Evolutionary conservation across 2,329 filamentous ascomycete genomes (phyloP).

Genomic region (Fusarium coffeatum): DNA sequence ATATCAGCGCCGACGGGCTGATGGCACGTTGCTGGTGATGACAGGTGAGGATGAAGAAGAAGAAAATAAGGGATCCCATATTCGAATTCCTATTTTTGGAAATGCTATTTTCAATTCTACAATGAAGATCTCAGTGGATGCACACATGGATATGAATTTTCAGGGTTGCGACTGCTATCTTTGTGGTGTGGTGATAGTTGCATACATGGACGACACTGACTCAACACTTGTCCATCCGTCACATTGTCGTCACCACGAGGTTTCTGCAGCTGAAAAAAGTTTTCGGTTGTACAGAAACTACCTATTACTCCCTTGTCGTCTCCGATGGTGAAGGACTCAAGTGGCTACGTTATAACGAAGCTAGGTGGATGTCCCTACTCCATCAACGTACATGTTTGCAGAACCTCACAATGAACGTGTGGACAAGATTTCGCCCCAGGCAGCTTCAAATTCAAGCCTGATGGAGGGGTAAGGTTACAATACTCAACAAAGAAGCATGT

Average conservation of each 20-base stretch:
- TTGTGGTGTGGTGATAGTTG: conserved; percentile 12
- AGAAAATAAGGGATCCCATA: conserved; percentile 21
- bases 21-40: conserved; percentile 34
- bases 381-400: neutral
- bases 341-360: neutral
- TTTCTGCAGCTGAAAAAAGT: neutral
- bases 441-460: neutral
- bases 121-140: conserved; percentile 20
- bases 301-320: neutral
- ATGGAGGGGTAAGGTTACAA: neutral
- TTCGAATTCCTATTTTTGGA: conserved; percentile 35
- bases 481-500: neutral
- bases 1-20: conserved; percentile 23
- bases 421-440: neutral
- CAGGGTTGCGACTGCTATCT: conserved; percentile 1
- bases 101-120: conserved; percentile 35
- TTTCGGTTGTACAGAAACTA: neutral
- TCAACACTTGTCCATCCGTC: neutral
- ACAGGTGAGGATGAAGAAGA: conserved; percentile 9
- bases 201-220: conserved; percentile 13
- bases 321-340: neutral
- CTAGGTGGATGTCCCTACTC: neutral
- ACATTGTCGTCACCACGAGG: conserved; percentile 2
- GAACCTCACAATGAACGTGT: neutral
- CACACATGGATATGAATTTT: conserved; percentile 1